Percentiles rank a stretch among this genome's conserved stretches.
phyloP scores from a whole-genome alignment of 306 rosid species.

The Cicer judaicum region DNA sequence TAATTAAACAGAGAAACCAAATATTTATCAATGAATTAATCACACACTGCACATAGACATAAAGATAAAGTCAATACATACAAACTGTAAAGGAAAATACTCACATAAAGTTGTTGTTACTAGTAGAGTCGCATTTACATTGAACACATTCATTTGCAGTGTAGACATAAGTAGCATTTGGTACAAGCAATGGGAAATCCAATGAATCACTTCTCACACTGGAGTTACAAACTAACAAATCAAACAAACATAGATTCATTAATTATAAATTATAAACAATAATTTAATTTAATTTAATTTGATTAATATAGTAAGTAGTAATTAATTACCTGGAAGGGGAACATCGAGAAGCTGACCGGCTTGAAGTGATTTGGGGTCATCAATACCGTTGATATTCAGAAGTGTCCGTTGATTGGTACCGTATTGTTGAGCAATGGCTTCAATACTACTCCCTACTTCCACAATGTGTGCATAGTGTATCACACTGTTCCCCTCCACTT shows the following conservation, averaged over 20 bases:
- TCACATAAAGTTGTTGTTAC: constrained; percentile 52
- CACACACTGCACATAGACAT: background rate
- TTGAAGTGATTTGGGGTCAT: constrained; percentile 45
- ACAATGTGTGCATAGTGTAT: constrained; percentile 75
- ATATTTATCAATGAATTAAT: too few relatives aligned
- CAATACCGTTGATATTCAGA: constrained; percentile 56
- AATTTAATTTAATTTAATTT: too few relatives aligned
- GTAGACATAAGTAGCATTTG: constrained; percentile 55
- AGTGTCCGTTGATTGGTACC: constrained; percentile 54
- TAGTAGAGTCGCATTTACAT: constrained; percentile 62
- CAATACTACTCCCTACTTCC: background rate
- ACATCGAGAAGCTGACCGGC: constrained; percentile 73
- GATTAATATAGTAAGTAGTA: background rate
- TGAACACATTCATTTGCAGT: constrained; percentile 75
- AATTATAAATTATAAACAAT: background rate
- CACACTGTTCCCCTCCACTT: constrained; percentile 52
- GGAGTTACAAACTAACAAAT: constrained; percentile 68
- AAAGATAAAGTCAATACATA: background rate
- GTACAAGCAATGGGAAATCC: constrained; percentile 66
- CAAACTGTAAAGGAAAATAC: background rate
- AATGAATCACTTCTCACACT: constrained; percentile 48
- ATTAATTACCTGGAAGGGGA: constrained; percentile 70
- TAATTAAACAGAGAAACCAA: constrained; percentile 19
- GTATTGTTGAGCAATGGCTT: constrained; percentile 50
- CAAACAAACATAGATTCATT: background rate